Base-by-base conservation (phyloP, 768 basidiomycete species). In the Fistulinella prunicolor region DNA sequence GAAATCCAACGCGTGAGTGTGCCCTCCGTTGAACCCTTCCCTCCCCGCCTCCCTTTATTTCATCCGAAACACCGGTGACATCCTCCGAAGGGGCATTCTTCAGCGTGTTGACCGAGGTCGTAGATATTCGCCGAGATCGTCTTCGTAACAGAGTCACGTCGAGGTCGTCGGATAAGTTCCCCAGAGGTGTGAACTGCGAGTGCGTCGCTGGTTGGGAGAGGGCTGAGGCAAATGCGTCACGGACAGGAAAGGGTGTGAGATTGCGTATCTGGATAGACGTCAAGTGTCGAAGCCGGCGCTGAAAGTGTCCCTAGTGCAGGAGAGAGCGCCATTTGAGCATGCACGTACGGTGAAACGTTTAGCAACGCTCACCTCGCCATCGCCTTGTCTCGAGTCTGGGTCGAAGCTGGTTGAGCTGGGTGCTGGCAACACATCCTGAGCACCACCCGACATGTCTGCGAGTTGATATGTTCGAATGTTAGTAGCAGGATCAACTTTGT, bases 191-290 rank as follows among this genome's bases (percentile, higher is more conserved):
- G 54, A 82, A 81, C 53, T 85, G 82, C 3, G 81, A 70, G 46
- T 78, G 76, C 59, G 81, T 78, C 9, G 79, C 73, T 10, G 87
- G 85, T 58, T 85, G 81, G 16, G 76, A 72, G 44, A 91, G 73
- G 17, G 88, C 86, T 20, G 86, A 85, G 17, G 89, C 82, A 53
- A 89, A 75, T 9, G 67, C 52, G 64, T 92, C 89, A 29, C 89
- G 82, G 44, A 80, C 80, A 28, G 89, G 89, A 63, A 89, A 91
- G 2, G 86, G 87, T n/a, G 89, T 86, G 30, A 92, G 71, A 62
- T 92, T 92, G 53, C 82, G 80, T 55, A 92, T 74, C 69, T 89
- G 85, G 41, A 92, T 71, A 36, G 80, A 74, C 47, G 79, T 75
- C 49, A 91, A 75, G 69, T 91, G 86, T 55, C 88, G 80, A 53